Conservation (phyloP, 768 basidiomycete species). For the Boletus insuetus region DNA sequence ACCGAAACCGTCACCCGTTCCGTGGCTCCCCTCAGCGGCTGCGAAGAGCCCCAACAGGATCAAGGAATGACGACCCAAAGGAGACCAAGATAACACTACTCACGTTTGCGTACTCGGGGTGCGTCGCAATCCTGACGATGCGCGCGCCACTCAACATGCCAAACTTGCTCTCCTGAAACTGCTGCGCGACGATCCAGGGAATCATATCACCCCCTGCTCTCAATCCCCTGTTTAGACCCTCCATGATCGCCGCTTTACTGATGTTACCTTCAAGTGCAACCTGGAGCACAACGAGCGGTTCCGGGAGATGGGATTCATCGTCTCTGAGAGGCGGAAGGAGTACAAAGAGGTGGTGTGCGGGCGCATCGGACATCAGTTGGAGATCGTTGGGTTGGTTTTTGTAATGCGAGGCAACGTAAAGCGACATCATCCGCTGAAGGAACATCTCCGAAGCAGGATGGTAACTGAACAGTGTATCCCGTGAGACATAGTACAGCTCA, state of each 20-base stretch:
- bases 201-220: conserved; percentile 95
- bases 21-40: neutral
- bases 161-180: conserved; percentile 96
- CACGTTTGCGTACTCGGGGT: conserved; percentile 92
- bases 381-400: conserved; percentile 99
- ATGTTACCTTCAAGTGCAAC: conserved; percentile 96
- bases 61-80: neutral
- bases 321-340: conserved; percentile 90
- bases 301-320: conserved; percentile 86
- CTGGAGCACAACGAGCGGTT: conserved; percentile 93
- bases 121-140: conserved; percentile 89
- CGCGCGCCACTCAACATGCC: conserved; percentile 88
- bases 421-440: conserved; percentile 96
- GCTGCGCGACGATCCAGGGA: conserved; percentile 91
- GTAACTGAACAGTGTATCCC: conserved; percentile 95
- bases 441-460: conserved; percentile 98
- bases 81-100: conserved; percentile 25
- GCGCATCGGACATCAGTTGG: conserved; percentile 96
- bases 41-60: neutral
- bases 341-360: conserved; percentile 95
- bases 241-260: conserved; percentile 79
- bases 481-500: conserved; percentile 92
- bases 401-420: conserved; percentile 97
- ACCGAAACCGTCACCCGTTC: neutral
- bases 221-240: conserved; percentile 78